Base-by-base conservation (phyloP, 768 basidiomycete genomes). In the Termitomyces sp. region DNA sequence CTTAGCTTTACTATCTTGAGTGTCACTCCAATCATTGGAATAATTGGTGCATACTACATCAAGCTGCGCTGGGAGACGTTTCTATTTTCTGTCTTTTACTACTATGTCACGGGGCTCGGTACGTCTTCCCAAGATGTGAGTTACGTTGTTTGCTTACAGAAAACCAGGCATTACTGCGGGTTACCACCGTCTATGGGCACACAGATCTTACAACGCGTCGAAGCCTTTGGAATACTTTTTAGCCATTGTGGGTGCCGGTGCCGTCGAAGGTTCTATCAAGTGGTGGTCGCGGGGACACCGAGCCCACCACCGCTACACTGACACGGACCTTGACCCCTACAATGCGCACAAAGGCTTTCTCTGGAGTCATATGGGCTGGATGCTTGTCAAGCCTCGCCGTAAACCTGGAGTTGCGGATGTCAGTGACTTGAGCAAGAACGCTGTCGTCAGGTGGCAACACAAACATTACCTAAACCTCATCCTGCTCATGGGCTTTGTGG, bases 211-310 rank as follows among this genome's bases (percentile, higher is more conserved):
- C 72, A 98, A 97, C 68, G 97, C 96, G 37, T 86, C 89, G 4
- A 79, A 80, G 58, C 87, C 90, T 16, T 75, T 98, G 13, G 88
- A 98, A 69, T 97, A 93, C 68, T 74, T 83, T 61, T 84, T 98
- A 48, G 92, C 94, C 26, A 65, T 90, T 20, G 81, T 86, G 10
- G 97, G 96, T 50, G 87, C 93, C 1, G 96, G 97, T 48, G 95
- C 96, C 5, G 89, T 96, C 47, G 84, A 99, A 68, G 96, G 96
- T 9, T 97, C 95, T 22, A 96, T 99, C 76, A 90, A 92, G 71
- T 98, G 97, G 97, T 98, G 97, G 97, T 88, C 88, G 22, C 85
- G 97, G 53, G 95, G 95, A 48, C 97, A 99, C 78, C 91, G 96
- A 59, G 96, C 96, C 3, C 95, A 97, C 72, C 95, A 97, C 69